Conservation (phyloP, 1,139 yeast species). For the Sugiyamaella xylanicola region DNA sequence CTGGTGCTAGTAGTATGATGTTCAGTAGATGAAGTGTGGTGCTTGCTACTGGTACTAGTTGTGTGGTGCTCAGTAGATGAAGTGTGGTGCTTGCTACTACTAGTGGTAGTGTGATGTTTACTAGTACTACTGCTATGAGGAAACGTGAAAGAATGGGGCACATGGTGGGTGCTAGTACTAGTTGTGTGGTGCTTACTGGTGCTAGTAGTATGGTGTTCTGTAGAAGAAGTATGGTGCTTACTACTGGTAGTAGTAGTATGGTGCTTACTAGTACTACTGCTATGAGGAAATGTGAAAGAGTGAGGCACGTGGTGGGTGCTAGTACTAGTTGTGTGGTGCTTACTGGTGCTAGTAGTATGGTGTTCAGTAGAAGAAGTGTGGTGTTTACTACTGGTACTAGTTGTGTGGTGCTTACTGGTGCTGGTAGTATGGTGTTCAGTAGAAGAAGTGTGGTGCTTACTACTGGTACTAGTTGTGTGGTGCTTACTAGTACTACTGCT, state of each 20-base stretch:
- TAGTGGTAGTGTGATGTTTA: not conserved
- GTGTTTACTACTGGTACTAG: not conserved
- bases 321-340: not conserved
- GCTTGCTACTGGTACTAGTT: not conserved
- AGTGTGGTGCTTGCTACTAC: not conserved
- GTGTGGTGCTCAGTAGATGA: not conserved
- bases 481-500: not conserved
- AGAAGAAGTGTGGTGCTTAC: not conserved
- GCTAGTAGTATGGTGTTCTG: not conserved
- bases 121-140: not conserved
- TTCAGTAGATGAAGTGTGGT: not conserved
- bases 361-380: not conserved
- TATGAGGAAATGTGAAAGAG: too few species aligned
- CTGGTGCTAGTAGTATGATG: not conserved
- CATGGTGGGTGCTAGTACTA: not conserved
- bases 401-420: not conserved
- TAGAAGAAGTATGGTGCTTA: not conserved
- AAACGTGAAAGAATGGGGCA: too few species aligned
- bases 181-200: not conserved
- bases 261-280: not conserved
- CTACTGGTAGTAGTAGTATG: not conserved
- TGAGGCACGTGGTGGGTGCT: not conserved
- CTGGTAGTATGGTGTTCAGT: too few species aligned
- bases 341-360: not conserved
- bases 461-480: not conserved